A percentile compares a stretch with the other conserved stretches of the same genome.
phyloP scores from a whole-genome alignment of 2,329 filamentous ascomycete species.

The Clonostachys rhizophaga region DNA sequence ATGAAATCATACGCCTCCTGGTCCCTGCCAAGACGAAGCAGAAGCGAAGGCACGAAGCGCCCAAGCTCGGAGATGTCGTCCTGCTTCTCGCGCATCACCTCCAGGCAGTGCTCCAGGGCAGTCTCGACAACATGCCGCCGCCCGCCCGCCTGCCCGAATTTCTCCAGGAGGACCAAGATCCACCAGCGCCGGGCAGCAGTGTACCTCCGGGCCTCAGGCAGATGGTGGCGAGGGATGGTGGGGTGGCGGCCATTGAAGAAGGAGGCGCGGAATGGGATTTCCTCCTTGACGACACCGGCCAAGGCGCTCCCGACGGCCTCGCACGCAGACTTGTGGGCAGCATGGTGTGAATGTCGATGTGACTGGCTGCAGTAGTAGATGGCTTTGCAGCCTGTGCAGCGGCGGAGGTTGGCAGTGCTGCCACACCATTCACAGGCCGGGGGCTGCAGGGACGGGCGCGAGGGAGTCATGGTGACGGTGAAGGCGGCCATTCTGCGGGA shows the following conservation, averaged over 20 bases:
- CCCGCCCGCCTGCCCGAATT: constrained; percentile 19
- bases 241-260: constrained; percentile 32
- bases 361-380: constrained; percentile 37
- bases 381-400: constrained; percentile 33
- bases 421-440: too few relatives aligned
- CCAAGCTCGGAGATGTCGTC: constrained; percentile 40
- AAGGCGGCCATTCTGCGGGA: too few relatives aligned
- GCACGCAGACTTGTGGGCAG: constrained; percentile 32
- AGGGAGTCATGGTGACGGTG: too few relatives aligned
- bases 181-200: constrained; percentile 27
- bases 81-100: constrained; percentile 36
- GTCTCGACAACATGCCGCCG: constrained; percentile 16
- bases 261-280: constrained; percentile 17
- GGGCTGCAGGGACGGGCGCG: too few relatives aligned
- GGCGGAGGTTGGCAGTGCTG: too few relatives aligned
- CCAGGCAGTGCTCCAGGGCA: constrained; percentile 29
- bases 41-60: constrained; percentile 28
- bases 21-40: constrained; percentile 39
- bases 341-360: constrained; percentile 31
- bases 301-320: constrained; percentile 22
- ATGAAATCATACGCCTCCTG: constrained; percentile 43
- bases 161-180: constrained; percentile 19
- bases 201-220: constrained; percentile 32
- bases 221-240: constrained; percentile 28
- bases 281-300: constrained; percentile 13